phyloP scores from a whole-genome alignment of 768 basidiomycete species.

The Peribolospora baueri region DNA sequence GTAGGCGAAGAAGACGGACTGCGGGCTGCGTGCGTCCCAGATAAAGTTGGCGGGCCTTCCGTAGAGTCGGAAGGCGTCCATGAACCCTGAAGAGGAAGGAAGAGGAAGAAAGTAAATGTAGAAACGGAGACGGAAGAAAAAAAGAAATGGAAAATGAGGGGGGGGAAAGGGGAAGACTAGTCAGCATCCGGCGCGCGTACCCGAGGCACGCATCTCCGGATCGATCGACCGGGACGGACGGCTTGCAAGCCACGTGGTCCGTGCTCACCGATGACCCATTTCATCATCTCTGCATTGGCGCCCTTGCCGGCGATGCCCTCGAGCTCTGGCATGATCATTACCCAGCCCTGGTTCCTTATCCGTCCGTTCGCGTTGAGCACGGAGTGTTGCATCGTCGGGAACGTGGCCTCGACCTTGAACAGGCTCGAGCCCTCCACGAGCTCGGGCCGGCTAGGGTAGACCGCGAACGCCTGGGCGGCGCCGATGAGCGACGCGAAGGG shows the following conservation, averaged over 20 bases:
- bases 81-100: constrained; percentile 31
- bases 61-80: constrained; percentile 68
- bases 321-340: constrained; percentile 67
- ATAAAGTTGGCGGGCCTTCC: constrained; percentile 64
- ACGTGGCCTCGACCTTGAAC: constrained; percentile 68
- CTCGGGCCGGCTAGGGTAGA: constrained; percentile 87
- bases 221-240: not conserved
- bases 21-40: constrained; percentile 66
- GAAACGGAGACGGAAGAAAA: not conserved
- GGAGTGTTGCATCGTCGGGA: constrained; percentile 17
- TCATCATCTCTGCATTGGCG: constrained; percentile 59
- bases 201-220: constrained; percentile 3
- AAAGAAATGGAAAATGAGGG: not conserved
- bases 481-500: not conserved
- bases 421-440: constrained; percentile 68
- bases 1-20: constrained; percentile 79
- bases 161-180: constrained; percentile 10
- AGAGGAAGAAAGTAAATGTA: constrained; percentile 5
- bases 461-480: constrained; percentile 24
- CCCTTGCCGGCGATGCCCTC: constrained; percentile 33
- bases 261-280: constrained; percentile 54
- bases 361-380: constrained; percentile 18
- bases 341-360: constrained; percentile 42
- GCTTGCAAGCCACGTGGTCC: not conserved
- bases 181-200: constrained; percentile 13